phyloP scores from a whole-genome alignment of 768 basidiomycete genomes.

The Piloderma croceum region DNA sequence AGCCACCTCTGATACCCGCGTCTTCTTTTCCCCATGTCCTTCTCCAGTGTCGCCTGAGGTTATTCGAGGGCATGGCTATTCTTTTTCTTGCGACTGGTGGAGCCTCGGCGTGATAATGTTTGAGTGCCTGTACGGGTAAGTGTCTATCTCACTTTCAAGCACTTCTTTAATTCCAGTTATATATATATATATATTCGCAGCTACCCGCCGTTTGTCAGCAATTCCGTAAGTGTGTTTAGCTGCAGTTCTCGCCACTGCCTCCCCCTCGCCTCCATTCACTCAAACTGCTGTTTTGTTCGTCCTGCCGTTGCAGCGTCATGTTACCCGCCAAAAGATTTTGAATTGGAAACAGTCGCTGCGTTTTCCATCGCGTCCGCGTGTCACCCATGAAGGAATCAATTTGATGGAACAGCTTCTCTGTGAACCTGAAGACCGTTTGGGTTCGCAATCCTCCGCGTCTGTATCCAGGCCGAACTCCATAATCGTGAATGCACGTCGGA shows the following conservation, averaged over 20 bases:
- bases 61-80: conserved; percentile 87
- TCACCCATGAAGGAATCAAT: conserved; percentile 82
- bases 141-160: conserved; percentile 16
- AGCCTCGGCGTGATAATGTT: conserved; percentile 95
- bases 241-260: conserved; percentile 4
- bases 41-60: conserved; percentile 82
- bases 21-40: conserved; percentile 4
- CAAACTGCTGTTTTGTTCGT: conserved; percentile 6
- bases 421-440: conserved; percentile 92
- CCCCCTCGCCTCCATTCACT: conserved; percentile 13
- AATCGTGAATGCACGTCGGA: conserved; percentile 68
- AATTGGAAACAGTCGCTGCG: conserved; percentile 89
- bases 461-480: conserved; percentile 73
- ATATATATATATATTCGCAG: conserved; percentile 33
- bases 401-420: conserved; percentile 88
- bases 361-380: conserved; percentile 78
- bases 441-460: conserved; percentile 63
- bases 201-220: conserved; percentile 94
- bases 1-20: conserved; percentile 28
- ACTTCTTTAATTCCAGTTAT: conserved; percentile 11
- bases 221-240: conserved; percentile 55
- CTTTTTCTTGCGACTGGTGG: conserved; percentile 98
- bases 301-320: conserved; percentile 59
- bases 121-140: conserved; percentile 88
- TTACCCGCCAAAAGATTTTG: conserved; percentile 94